Base-by-base conservation (phyloP, 257 asterid species). In the Capsicum rhomboideum region DNA sequence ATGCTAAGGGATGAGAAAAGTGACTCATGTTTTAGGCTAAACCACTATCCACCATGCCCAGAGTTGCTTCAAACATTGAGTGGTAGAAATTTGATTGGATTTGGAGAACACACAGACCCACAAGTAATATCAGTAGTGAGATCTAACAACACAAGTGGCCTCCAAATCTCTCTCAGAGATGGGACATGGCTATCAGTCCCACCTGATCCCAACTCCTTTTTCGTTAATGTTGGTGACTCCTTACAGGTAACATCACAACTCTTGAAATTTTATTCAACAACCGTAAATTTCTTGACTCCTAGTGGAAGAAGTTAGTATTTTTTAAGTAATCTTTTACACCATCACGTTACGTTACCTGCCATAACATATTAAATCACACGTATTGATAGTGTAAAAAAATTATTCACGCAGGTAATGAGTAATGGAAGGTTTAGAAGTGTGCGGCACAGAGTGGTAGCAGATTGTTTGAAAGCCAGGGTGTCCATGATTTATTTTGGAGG, bases 61-160 rank as follows among this genome's bases (percentile, higher is more conserved):
- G 84, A 86, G 56, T 21, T 74, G 59, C 67, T 86, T 50, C 82
- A 77, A 31, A 54, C 77, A 64, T 78, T 77, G 86, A 83, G 86
- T 77, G 84, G 83, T 6, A 72, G 71, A 4, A 78, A 75, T 53
- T 26, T 86, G 78, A 44, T 86, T 34, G 88, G 88, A 13, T 86
- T 86, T 81, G 87, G 87, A 81, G 87, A 85, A 63, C 87, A 85
- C 44, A 85, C 87, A 44, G 87, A 85, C 83, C 85, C 83, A 79
- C 64, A 79, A 54, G 14, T 81, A 26, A 42, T 81, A 58, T 81
- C 84, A 11, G 59, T 81, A 21, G 42, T 49, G 12, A 81, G 84
- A 4, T 58, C 55, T 20, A 81, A 81, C 40, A 81, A 44, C 78
- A 81, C 84, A 61, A 81, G 40, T 31, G 78, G 84, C 20, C 84